Evolutionary conservation across 2,329 filamentous ascomycete species (phyloP), one percentile per base, ranked within the genome.

Genomic region (Aspergillus chevalieri): DNA sequence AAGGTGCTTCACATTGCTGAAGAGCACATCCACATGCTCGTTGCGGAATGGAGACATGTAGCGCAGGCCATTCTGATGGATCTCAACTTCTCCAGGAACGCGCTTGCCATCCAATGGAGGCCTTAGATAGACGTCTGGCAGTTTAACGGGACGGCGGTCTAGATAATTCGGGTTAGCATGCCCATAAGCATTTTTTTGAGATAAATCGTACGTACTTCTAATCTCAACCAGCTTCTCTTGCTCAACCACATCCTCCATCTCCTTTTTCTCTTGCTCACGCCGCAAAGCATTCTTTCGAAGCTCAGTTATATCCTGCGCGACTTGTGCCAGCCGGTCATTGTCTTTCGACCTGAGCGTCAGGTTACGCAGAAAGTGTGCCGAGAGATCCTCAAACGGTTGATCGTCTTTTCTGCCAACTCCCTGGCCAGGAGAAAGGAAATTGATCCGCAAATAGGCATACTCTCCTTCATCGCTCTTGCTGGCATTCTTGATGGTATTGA

Each of bases 161-260:
- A 47, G 52, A 12, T 5, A 30, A n/a, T 44, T n/a, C 38, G 36
- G 30, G 65, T 80, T 72, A 82, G 75, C 48, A 60, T 26, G 14
- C 38, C 8, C 43, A 22, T 21, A 24, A 47, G 26, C 9, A 9
- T 24, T n/a, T 21, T 41, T 21, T 22, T 6, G 38, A 6, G 12
- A 54, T 43, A 34, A 14, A 36, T 38, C 28, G 33, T 14, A 75
- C 84, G 75, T 76, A 89, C 87, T 95, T 77, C 93, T 81, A 59
- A 97, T 91, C 66, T 96, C 91, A 58, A 94, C 78, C 47, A 98
- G 82, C 75, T 98, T 98, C 68, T 98, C 93, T 70, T 98, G 93
- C 71, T 97, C 93, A 5, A 98, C 91, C 19, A 98, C 93, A 70
- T 98, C 93, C 67, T 98, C 93, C 87, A 98, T 87, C 61, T 98